Evolutionary conservation across 495 filamentous ascomycete genomes (phyloP), one percentile per base, ranked within the genome.

Genomic region (Hypoxylon subgilvum): DNA sequence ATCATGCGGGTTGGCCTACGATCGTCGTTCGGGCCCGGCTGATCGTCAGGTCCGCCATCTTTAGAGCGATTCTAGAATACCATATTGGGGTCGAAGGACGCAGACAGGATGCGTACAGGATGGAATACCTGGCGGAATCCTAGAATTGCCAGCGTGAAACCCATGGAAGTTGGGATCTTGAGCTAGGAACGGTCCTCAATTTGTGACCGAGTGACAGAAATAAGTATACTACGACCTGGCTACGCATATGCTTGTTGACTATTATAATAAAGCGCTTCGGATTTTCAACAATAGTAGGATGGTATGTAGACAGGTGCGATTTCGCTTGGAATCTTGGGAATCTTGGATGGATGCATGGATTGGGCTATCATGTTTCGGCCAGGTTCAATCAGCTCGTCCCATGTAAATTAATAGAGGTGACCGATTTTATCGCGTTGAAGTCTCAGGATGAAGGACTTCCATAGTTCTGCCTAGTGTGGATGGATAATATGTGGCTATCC

Each of bases 41-140:
- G 52, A 63, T 62, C 52, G 40, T 35, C 51, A 44, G 2, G 27
- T 19, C 38, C 10, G 30, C 40, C 30, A 31, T 19, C 23, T 41
- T 45, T 53, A 18, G 48, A 54, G 38, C 44, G 22, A 46, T 64
- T 64, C 61, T 59, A 64, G 54, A 64, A 64, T 17, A 40, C 38
- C 28, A 7, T 22, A 36, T 52, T 36, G 46, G 60, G 23, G 25
- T 43, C 43, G 43, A 34, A 38, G 21, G 49, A 40, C 2, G 21
- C 14, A n/a, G 14, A 30, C 38, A 44, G 47, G 49, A 48, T 49
- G 53, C 28, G 44, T 16, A 43, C 43, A 50, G 57, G 61, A 64
- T 54, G 53, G 22, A 3, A 53, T 63, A 42, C 45, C 39, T n/a
- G n/a, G n/a, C n/a, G n/a, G n/a, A n/a, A n/a, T n/a, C n/a, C n/a